phyloP scores from a whole-genome alignment of 176 grass and related monocot genomes.

The Carex myosuroides region DNA sequence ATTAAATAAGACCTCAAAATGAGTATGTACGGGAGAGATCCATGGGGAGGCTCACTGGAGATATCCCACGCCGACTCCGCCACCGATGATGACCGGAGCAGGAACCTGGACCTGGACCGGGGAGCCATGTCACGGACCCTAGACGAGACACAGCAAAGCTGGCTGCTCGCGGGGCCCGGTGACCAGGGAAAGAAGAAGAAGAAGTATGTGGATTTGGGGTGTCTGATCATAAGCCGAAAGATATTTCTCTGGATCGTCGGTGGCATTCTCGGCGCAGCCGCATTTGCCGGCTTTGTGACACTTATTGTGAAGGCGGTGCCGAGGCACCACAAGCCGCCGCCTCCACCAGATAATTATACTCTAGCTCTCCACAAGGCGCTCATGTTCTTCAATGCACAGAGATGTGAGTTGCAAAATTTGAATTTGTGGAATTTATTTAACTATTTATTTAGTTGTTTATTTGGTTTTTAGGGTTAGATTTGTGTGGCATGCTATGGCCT shows the following conservation, averaged over 20 bases:
- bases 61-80: slow-evolving; percentile 64
- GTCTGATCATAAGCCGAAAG: slow-evolving; percentile 79
- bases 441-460: neutral
- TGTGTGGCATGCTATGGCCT: neutral
- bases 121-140: slow-evolving; percentile 71
- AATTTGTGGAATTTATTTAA: neutral
- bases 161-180: slow-evolving; percentile 79
- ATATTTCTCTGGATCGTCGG: slow-evolving; percentile 68
- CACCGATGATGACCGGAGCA: slow-evolving; percentile 95
- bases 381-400: slow-evolving; percentile 92
- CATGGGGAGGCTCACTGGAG: slow-evolving; percentile 90
- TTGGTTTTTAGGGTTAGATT: neutral
- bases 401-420: slow-evolving; percentile 52
- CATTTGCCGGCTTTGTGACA: slow-evolving; percentile 46
- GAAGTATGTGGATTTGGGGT: slow-evolving; percentile 83
- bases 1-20: slow-evolving; percentile 10
- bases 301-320: slow-evolving; percentile 73
- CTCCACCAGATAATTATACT: slow-evolving; percentile 78
- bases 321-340: slow-evolving; percentile 33
- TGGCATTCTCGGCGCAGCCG: slow-evolving; percentile 41
- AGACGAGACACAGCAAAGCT: slow-evolving; percentile 96
- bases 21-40: slow-evolving; percentile 95
- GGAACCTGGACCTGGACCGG: slow-evolving; percentile 78
- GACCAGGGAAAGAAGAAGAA: slow-evolving; percentile 73
- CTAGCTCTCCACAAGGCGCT: slow-evolving; percentile 77